phyloP scores from a whole-genome alignment of 108 stramenopile species.

The Hondaea fermentalgiana region DNA sequence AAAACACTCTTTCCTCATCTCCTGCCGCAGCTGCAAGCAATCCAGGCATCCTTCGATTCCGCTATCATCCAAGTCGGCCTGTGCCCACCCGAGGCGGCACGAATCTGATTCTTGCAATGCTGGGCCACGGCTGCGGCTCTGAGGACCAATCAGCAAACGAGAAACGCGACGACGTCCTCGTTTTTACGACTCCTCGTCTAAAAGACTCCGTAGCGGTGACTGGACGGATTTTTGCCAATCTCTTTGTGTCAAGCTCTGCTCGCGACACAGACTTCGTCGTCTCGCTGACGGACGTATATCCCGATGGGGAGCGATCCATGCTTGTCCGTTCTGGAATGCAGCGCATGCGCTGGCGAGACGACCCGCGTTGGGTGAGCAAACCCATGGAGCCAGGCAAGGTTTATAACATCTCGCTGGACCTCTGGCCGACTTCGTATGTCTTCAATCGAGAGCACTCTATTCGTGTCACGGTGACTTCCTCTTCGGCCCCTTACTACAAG shows the following conservation, averaged over 20 bases:
- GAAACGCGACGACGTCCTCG: conserved; percentile 20
- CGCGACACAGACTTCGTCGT: conserved; percentile 34
- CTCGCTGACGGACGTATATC: conserved; percentile 32
- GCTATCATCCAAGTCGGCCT: conserved; percentile 21
- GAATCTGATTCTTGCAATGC: conserved; percentile 22
- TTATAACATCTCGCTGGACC: conserved; percentile 21
- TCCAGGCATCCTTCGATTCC: background rate
- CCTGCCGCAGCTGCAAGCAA: background rate
- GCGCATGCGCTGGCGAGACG: conserved; percentile 34
- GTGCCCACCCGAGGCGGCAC: conserved; percentile 24
- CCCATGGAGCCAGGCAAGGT: conserved; percentile 14
- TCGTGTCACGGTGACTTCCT: conserved; percentile 13
- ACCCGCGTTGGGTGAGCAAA: background rate
- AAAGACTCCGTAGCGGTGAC: background rate
- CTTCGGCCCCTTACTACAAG: conserved; percentile 22
- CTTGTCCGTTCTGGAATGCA: conserved; percentile 4
- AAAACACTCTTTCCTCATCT: background rate
- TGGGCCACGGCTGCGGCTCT: conserved; percentile 23
- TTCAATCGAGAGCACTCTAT: conserved; percentile 25
- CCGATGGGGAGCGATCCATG: conserved; percentile 18
- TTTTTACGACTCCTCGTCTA: background rate
- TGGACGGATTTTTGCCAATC: background rate
- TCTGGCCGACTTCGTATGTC: conserved; percentile 34
- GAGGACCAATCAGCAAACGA: conserved; percentile 20
- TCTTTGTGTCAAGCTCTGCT: conserved; percentile 23